Base-by-base conservation (phyloP, 176 grass and related monocot species). In the Lolium perenne region DNA sequence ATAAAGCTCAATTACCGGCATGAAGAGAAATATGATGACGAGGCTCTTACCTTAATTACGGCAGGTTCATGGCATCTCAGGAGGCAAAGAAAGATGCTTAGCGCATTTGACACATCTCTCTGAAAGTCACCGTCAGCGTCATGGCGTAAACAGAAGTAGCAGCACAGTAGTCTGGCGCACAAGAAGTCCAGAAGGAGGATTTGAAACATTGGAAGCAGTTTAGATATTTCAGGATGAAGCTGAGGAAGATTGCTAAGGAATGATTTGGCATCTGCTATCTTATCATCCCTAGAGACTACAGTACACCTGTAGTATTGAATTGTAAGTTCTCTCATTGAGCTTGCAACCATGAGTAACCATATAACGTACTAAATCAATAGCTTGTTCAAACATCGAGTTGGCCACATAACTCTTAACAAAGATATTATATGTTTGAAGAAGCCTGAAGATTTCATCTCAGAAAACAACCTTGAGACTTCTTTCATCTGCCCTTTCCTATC, bases 351-450 rank as follows among this genome's bases (percentile, higher is more conserved):
- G 90, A 57, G 86, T 67, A 65, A 91, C 74, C 97, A 94, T 88
- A 46, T 95, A 98, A 22, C 82, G 57, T 59, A 94, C 84, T 50
- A 95, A 81, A 86, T 98, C 93, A 82, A 91, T 88, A 77, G 92
- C 94, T 81, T 95, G 94, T 17, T 81, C 86, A 86, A 94, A 94
- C 97, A 98, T 92, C 21, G 84, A 83, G 58, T 89, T 94, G 32
- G 88, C 74, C 1, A 92, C 88, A 89, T 98, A 98, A 73, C 97
- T 92, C 59, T 91, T 86, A 79, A 98, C 86, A 86, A 98, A 98
- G 25, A 84, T 92, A 91, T 98, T 98, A 78, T 98, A 98, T 11
- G 97, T 95, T 18, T 74, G 94, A 74, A 88, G 20, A 95, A 82
- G 48, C 90, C 90, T 29, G 92, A 95, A 86, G 38, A 46, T 86